Percentiles rank a stretch among this genome's conserved stretches.
Evolutionary conservation across 352 stramenopile genomes (phyloP).

Genomic region (Phytophthora constricta): DNA sequence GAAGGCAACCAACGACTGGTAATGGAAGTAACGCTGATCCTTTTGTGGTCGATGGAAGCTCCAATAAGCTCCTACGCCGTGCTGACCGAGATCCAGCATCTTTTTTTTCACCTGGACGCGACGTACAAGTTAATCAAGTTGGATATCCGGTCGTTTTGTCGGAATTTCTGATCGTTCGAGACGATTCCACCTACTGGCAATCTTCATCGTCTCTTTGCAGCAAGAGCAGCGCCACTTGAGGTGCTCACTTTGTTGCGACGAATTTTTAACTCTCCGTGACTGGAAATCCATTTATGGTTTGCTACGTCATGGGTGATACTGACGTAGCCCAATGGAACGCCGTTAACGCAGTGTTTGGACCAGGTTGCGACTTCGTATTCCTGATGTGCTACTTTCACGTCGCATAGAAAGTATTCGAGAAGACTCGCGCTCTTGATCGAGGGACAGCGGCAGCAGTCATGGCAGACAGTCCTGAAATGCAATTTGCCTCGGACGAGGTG

Average conservation of each 20-base stretch:
- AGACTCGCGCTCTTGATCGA: background rate
- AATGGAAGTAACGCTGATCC: background rate
- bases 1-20: background rate
- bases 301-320: background rate
- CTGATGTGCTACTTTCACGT: background rate
- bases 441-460: background rate
- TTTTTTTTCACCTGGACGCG: background rate
- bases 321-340: background rate
- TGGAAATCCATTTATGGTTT: background rate
- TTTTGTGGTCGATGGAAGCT: background rate
- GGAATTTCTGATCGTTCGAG: background rate
- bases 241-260: background rate
- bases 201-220: background rate
- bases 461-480: background rate
- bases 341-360: background rate
- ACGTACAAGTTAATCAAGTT: background rate
- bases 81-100: background rate
- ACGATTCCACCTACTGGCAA: background rate
- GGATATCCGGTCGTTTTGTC: background rate
- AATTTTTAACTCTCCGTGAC: background rate
- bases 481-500: background rate
- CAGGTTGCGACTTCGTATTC: background rate
- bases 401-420: background rate
- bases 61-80: background rate
- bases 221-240: background rate